Percentiles rank a stretch among this genome's conserved stretches.
Evolutionary conservation across 768 basidiomycete genomes (phyloP).

Genomic region (Trametes cinnabarina): DNA sequence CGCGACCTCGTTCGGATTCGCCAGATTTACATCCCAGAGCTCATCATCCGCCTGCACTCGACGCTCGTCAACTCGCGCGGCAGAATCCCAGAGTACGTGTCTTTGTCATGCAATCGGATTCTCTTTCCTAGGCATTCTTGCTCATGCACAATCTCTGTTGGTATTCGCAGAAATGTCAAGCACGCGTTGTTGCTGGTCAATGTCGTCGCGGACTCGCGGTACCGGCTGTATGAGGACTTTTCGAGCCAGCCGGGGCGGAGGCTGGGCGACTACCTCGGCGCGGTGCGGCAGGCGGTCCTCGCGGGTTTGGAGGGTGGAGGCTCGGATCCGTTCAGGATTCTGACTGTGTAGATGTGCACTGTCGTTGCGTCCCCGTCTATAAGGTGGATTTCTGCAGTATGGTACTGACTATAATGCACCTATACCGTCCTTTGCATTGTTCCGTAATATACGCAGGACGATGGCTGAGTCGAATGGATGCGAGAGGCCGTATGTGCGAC

Average conservation of each 20-base stretch:
- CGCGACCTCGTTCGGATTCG: conserved; percentile 78
- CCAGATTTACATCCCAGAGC: conserved; percentile 85
- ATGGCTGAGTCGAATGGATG: background rate
- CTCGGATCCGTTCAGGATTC: conserved; percentile 68
- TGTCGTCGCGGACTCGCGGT: conserved; percentile 83
- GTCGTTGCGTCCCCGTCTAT: too few species aligned
- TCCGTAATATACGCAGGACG: too few species aligned
- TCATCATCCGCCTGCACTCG: conserved; percentile 81
- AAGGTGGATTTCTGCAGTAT: too few species aligned
- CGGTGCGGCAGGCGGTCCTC: conserved; percentile 69
- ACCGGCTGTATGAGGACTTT: conserved; percentile 85
- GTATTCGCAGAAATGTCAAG: conserved; percentile 66
- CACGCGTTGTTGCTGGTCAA: conserved; percentile 76
- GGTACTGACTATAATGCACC: too few species aligned
- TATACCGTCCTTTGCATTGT: too few species aligned
- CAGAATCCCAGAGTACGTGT: conserved; percentile 66
- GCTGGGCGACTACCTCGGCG: conserved; percentile 71
- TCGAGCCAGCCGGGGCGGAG: conserved; percentile 56
- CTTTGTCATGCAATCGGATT: too few species aligned
- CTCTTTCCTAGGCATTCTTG: too few species aligned
- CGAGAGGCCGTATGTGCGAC: background rate
- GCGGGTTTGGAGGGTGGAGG: conserved; percentile 71
- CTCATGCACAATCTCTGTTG: too few species aligned
- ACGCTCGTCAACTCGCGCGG: conserved; percentile 63
- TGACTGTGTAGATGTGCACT: conserved; percentile 11